Conservation (phyloP, 768 basidiomycete genomes). For the Gelatoporia subvermispora region DNA sequence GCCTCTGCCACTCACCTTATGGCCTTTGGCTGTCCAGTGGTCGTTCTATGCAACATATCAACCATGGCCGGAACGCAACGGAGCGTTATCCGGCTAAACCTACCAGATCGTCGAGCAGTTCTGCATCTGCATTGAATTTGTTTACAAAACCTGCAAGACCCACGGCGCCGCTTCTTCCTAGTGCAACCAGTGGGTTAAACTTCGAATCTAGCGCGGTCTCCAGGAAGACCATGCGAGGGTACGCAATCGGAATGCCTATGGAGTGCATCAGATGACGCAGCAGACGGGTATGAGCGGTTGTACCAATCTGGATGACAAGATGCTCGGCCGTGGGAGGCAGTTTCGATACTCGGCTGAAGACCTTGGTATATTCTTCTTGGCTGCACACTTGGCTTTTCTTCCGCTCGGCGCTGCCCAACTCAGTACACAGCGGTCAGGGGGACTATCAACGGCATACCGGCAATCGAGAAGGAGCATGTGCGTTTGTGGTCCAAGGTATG, state of each 20-base stretch:
- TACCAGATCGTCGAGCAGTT: conserved; percentile 89
- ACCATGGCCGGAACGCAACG: neutral
- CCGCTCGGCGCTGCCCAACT: conserved; percentile 67
- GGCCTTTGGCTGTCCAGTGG: conserved; percentile 82
- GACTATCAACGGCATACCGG: conserved; percentile 45
- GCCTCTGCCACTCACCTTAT: conserved; percentile 50
- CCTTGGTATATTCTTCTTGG: conserved; percentile 60
- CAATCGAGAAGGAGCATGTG: conserved; percentile 77
- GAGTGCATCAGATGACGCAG: neutral
- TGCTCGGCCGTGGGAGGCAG: conserved; percentile 74
- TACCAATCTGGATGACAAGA: conserved; percentile 77
- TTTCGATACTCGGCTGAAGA: conserved; percentile 56
- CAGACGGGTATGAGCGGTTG: neutral
- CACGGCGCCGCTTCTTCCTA: conserved; percentile 63
- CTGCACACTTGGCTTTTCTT: conserved; percentile 81
- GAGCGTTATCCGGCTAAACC: conserved; percentile 10
- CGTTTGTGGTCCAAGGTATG: conserved; percentile 75
- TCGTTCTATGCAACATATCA: conserved; percentile 53
- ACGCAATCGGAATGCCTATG: conserved; percentile 76
- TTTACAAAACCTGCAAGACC: conserved; percentile 80
- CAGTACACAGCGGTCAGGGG: conserved; percentile 9
- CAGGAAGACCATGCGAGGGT: conserved; percentile 90
- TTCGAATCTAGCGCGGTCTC: conserved; percentile 75
- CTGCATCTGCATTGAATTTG: conserved; percentile 89
- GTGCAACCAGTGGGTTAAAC: conserved; percentile 76